Evolutionary conservation across 257 asterid species (phyloP).

Genomic region (Scutellaria barbata): DNA sequence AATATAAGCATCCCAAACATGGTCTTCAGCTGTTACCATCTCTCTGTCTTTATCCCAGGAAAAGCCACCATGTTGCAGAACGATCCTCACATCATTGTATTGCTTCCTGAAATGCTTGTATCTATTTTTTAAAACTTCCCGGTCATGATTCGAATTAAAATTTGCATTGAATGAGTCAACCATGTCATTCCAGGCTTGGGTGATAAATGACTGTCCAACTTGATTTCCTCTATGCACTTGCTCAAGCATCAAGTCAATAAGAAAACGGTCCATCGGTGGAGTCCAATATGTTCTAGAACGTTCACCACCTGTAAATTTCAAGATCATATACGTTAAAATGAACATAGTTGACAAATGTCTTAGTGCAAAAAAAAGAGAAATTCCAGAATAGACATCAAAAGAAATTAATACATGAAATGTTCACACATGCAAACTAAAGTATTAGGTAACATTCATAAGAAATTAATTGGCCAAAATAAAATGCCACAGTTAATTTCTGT

Average conservation of each 20-base stretch:
- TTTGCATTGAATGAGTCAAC: slow-evolving; percentile 44
- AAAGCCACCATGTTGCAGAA: slow-evolving; percentile 42
- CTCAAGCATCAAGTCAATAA: slow-evolving; percentile 46
- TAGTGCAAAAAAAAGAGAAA: neutral
- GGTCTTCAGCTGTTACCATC: slow-evolving; percentile 50
- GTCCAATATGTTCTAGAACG: slow-evolving; percentile 54
- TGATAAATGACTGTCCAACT: slow-evolving; percentile 45
- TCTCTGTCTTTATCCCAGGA: slow-evolving; percentile 53
- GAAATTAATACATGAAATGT: neutral
- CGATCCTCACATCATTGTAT: slow-evolving; percentile 46
- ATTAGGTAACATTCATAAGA: neutral
- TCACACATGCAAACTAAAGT: neutral
- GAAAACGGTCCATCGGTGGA: slow-evolving; percentile 50
- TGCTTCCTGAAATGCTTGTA: slow-evolving; percentile 53
- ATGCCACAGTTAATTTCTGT: too few species aligned
- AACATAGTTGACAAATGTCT: neutral
- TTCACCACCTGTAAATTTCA: slow-evolving; percentile 41
- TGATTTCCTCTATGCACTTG: slow-evolving; percentile 49
- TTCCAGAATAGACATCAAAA: neutral
- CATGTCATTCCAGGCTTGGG: slow-evolving; percentile 54
- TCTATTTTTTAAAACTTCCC: slow-evolving; percentile 49
- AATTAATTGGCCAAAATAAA: too few species aligned
- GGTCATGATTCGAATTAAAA: slow-evolving; percentile 43
- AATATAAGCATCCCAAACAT: slow-evolving; percentile 50
- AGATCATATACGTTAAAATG: slow-evolving; percentile 15